Conservation (phyloP, 1,139 yeast genomes). For the Pichia sp. region DNA sequence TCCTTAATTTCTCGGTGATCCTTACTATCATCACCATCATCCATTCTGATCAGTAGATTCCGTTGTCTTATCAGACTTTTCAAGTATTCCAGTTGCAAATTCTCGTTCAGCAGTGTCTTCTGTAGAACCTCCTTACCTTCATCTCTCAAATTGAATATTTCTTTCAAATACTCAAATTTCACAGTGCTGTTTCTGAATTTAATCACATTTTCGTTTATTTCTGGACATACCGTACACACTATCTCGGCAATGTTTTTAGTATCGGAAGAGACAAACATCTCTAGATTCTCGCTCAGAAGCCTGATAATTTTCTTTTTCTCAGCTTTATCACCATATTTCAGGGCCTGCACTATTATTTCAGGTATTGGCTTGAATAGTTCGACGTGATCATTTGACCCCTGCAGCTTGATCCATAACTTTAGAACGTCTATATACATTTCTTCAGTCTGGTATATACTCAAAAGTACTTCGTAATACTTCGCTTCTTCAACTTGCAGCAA, state of each 20-base stretch:
- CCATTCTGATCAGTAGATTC: neutral
- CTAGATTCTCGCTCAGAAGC: constrained; percentile 33
- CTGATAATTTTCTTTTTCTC: constrained; percentile 31
- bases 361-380: constrained; percentile 18
- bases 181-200: constrained; percentile 22
- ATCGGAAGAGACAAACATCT: constrained; percentile 29
- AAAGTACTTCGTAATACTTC: constrained; percentile 49
- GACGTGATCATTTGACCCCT: constrained; percentile 2
- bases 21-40: neutral
- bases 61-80: constrained; percentile 17
- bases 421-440: constrained; percentile 44
- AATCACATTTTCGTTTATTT: constrained; percentile 32
- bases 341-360: constrained; percentile 34
- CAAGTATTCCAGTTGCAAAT: constrained; percentile 28
- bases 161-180: constrained; percentile 27
- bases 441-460: constrained; percentile 47
- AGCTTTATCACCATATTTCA: constrained; percentile 25
- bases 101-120: constrained; percentile 3
- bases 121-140: constrained; percentile 4
- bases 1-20: too few relatives aligned
- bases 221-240: constrained; percentile 31
- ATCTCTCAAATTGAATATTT: constrained; percentile 15
- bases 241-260: constrained; percentile 31
- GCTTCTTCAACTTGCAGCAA: constrained; percentile 45
- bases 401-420: constrained; percentile 29